Evolutionary conservation across 2,329 filamentous ascomycete species (phyloP), one percentile per base, ranked within the genome.

Genomic region (Phoma herbarum): DNA sequence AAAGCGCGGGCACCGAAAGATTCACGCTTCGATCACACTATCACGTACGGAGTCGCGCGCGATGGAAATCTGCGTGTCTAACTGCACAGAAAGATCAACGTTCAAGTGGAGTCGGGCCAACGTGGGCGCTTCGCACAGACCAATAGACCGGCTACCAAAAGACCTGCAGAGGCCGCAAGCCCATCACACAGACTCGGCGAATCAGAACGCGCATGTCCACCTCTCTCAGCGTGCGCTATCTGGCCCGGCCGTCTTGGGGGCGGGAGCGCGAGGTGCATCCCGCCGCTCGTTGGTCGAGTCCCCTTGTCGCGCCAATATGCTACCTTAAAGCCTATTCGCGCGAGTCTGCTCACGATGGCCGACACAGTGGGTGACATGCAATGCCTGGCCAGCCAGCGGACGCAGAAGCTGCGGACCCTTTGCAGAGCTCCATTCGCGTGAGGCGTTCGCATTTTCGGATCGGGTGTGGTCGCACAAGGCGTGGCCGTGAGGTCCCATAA

Each of bases 251-350:
- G 58, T 62, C 62, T 67, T 66, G 58, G 62, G 54, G 63, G 60
- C 57, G 57, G 57, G 57, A 60, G 57, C 42, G 47, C 41, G 52
- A 60, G 57, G 64, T 65, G 63, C 64, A 65, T 68, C 68, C 66
- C 66, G 66, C 67, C 59, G 66, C 69, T 74, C 65, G 68, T 65
- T 75, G 73, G 73, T 64, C 53, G 59, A 52, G 45, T 43, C 52
- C 65, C 72, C 73, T 63, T 69, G 72, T 63, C 42, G 26, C 56
- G 33, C 64, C 68, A 75, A 75, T 75, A 70, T 70, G 58, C 62
- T 63, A 57, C 45, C 50, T 22, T 7, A n/a, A 37, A 59, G 59
- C 58, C 66, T 58, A 74, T 75, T 73, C 64, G 70, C 62, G 57
- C 57, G 25, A 64, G 59, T 57, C 60, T 67, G 60, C 48, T 61